Evolutionary conservation across 148 eudicot genomes (phyloP).

Genomic region (Rheum nobile): DNA sequence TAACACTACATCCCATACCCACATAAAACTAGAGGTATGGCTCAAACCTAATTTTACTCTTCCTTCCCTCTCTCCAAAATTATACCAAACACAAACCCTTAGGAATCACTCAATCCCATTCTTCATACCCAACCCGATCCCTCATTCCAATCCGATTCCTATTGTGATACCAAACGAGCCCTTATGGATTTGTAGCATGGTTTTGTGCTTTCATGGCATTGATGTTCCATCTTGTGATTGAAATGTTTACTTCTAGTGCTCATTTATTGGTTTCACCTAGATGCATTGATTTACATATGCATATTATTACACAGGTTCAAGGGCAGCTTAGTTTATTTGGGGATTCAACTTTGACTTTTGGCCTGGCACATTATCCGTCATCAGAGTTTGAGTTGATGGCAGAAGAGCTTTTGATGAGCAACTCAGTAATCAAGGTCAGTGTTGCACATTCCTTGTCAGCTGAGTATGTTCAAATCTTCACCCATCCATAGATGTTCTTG

Average conservation of each 20-base stretch:
- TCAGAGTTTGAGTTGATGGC: conserved; percentile 89
- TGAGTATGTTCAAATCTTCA: neutral
- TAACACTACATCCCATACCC: too few species aligned
- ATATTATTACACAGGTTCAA: conserved; percentile 44
- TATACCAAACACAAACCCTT: too few species aligned
- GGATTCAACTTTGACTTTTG: conserved; percentile 79
- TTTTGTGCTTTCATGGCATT: neutral
- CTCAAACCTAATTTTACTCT: too few species aligned
- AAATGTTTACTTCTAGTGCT: neutral
- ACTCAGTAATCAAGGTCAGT: conserved; percentile 76
- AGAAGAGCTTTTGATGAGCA: conserved; percentile 95
- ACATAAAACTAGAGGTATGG: too few species aligned
- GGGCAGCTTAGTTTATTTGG: conserved; percentile 81
- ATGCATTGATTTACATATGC: neutral
- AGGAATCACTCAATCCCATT: too few species aligned
- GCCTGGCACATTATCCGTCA: conserved; percentile 60
- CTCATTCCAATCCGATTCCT: too few species aligned
- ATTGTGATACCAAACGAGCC: too few species aligned
- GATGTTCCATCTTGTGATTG: neutral
- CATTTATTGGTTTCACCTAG: neutral
- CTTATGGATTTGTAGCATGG: too few species aligned
- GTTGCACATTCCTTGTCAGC: conserved; percentile 6
- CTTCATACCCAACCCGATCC: too few species aligned
- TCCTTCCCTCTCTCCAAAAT: too few species aligned
- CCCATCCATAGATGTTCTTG: neutral